Evolutionary conservation across 805 yeast genomes (phyloP).

Genomic region (Cyberlindnera nakhonratchasimensis): DNA sequence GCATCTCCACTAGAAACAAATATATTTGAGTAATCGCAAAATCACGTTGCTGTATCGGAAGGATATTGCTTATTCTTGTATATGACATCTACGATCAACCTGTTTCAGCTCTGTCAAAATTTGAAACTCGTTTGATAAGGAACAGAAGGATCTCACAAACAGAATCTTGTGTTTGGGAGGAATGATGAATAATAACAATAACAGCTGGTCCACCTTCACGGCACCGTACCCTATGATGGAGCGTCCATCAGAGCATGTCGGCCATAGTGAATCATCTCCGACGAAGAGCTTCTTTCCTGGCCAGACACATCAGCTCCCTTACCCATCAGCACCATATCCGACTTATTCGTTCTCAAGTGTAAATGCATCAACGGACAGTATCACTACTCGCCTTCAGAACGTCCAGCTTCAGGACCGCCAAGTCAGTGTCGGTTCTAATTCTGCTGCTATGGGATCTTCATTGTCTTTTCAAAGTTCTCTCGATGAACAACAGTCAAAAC

Average conservation of each 20-base stretch:
- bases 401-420: slow-evolving; percentile 3
- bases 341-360: slow-evolving; percentile 1
- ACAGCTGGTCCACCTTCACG: not conserved
- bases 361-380: slow-evolving; percentile 12
- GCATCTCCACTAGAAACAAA: too few relatives aligned
- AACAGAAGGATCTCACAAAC: not conserved
- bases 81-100: too few relatives aligned
- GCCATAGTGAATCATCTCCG: not conserved
- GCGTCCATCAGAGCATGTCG: slow-evolving; percentile 5
- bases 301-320: slow-evolving; percentile 4
- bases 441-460: slow-evolving; percentile 6
- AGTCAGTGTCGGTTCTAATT: slow-evolving; percentile 3
- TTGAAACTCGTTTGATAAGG: not conserved
- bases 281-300: not conserved
- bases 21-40: too few relatives aligned
- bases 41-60: too few relatives aligned
- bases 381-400: slow-evolving; percentile 8
- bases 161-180: not conserved
- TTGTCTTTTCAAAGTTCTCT: slow-evolving; percentile 11
- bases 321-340: slow-evolving; percentile 10
- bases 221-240: slow-evolving; percentile 10
- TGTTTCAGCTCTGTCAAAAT: too few relatives aligned
- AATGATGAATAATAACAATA: not conserved
- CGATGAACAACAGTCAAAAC: slow-evolving; percentile 4
- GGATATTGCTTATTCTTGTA: too few relatives aligned